phyloP scores from a whole-genome alignment of 306 rosid genomes.

The Crotalaria pallida region DNA sequence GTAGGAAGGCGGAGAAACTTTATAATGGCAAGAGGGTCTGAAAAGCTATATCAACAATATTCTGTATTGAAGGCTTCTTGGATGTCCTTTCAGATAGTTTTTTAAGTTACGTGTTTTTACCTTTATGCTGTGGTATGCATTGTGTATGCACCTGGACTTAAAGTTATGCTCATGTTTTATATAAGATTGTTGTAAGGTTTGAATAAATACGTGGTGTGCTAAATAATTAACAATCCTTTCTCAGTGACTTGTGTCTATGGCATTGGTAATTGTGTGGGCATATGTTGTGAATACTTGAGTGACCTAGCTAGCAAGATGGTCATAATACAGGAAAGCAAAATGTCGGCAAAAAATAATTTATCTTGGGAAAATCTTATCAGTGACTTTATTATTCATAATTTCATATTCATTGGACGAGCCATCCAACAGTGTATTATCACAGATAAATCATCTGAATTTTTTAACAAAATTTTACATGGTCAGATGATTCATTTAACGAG shows the following conservation, averaged over 20 bases:
- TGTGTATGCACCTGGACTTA: neutral
- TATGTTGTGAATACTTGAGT: neutral
- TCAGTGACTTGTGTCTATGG: neutral
- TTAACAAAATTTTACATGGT: too few species aligned
- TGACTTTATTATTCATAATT: too few species aligned
- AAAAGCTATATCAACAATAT: neutral
- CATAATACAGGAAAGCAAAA: too few species aligned
- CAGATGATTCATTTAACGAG: too few species aligned
- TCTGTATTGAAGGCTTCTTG: neutral
- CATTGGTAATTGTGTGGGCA: neutral
- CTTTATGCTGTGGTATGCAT: neutral
- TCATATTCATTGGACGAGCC: too few species aligned
- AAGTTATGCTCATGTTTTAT: neutral
- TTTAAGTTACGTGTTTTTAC: neutral
- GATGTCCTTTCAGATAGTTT: neutral
- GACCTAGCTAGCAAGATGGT: neutral
- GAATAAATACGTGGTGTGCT: slow-evolving; percentile 1
- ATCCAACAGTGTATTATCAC: too few species aligned
- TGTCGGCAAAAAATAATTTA: too few species aligned
- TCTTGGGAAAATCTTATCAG: too few species aligned
- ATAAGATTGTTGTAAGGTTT: neutral
- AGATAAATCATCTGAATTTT: too few species aligned
- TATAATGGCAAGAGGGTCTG: slow-evolving; percentile 8
- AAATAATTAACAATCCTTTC: neutral
- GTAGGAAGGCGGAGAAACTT: slow-evolving; percentile 10